Evolutionary conservation across 768 basidiomycete species (phyloP), one percentile per base, ranked within the genome.

Genomic region (Amanita molliuscula): DNA sequence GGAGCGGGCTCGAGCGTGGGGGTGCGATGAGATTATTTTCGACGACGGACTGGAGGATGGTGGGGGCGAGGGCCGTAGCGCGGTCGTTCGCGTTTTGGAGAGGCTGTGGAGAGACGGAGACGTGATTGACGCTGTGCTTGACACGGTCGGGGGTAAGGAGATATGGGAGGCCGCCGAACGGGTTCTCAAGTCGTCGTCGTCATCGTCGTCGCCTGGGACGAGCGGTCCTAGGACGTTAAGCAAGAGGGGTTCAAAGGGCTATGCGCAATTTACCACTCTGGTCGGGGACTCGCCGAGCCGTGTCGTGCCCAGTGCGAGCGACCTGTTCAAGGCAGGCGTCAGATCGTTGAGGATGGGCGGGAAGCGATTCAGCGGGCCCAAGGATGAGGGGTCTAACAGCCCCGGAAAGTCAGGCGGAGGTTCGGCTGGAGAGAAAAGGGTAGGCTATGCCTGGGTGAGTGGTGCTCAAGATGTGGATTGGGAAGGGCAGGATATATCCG

Each of bases 361-460:
- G 21, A 54, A 54, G 37, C 51, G 50, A 3, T 44, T 26, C 10
- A 33, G 15, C 13, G 31, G 49, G 15, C 59, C 47, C 25, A 50
- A 42, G 21, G 48, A 46, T 3, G 44, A 46, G 37, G 44, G 34
- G 6, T 18, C 51, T n/a, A 52, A 45, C 44, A 41, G 34, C 10
- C 35, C 37, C 4, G 20, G 50, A 3, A 36, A 21, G 44, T 33
- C 33, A 15, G 15, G 56, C 48, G 31, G 59, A 61, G 35, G 54
- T 60, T 65, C 40, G 55, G 65, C 61, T 29, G 51, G 55, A 13
- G 62, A 68, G 44, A 50, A 35, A 6, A 70, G 71, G 51, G 79
- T 88, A 25, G 81, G 79, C 42, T 91, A 91, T 62, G 79, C 82
- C 16, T 92, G 88, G 88, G 78, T 91, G n/a, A 82, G 78, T 59